phyloP scores from a whole-genome alignment of 2,329 filamentous ascomycete species.

The Cadophora malorum region DNA sequence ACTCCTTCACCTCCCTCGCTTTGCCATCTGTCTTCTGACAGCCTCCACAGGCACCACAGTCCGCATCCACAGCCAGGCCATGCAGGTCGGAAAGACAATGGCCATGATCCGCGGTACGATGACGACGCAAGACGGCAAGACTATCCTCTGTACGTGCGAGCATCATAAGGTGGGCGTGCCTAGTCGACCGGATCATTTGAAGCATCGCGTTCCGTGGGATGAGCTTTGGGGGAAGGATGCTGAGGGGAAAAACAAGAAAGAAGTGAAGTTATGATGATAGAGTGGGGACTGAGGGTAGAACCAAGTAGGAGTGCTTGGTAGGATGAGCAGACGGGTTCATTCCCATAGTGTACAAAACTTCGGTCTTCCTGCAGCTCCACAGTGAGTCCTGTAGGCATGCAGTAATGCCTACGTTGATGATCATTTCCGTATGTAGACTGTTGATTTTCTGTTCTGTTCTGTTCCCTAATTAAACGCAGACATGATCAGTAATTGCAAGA shows the following conservation, averaged over 20 bases:
- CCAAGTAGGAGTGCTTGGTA: too few relatives aligned
- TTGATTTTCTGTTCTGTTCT: too few relatives aligned
- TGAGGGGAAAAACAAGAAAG: slow-evolving; percentile 20
- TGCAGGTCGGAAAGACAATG: slow-evolving; percentile 57
- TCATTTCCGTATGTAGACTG: too few relatives aligned
- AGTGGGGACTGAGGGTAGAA: too few relatives aligned
- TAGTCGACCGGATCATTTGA: slow-evolving; percentile 48
- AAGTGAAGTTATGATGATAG: slow-evolving; percentile 34
- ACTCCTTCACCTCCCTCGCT: neutral
- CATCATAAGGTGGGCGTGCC: slow-evolving; percentile 58
- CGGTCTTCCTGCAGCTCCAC: too few relatives aligned
- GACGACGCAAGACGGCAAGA: slow-evolving; percentile 55
- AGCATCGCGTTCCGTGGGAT: slow-evolving; percentile 52
- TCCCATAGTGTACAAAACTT: too few relatives aligned
- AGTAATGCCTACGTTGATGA: too few relatives aligned
- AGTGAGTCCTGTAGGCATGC: too few relatives aligned
- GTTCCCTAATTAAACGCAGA: too few relatives aligned
- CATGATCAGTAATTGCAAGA: too few relatives aligned
- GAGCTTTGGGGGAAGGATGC: slow-evolving; percentile 47
- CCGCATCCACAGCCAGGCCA: slow-evolving; percentile 51
- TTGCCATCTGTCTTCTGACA: neutral
- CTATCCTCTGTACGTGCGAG: slow-evolving; percentile 56
- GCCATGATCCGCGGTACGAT: slow-evolving; percentile 57
- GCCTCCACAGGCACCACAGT: slow-evolving; percentile 48
- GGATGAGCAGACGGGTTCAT: too few relatives aligned